Percentiles rank a stretch among this genome's conserved stretches.
Conservation (phyloP, 192 early-diverging fungal species). For the Mortierella claussenii region DNA sequence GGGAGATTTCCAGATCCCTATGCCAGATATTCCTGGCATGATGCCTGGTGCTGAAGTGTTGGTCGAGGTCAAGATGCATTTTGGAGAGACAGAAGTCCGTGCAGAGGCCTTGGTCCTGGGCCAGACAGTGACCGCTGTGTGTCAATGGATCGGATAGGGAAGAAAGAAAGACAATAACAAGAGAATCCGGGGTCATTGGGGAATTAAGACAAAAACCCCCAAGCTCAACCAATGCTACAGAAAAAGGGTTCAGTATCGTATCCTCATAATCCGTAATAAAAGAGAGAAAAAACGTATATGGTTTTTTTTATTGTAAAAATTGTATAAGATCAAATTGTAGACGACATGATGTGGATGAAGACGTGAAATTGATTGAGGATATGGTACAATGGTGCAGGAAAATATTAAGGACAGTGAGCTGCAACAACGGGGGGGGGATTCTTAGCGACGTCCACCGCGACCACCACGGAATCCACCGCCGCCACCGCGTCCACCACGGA, state of each 20-base stretch:
- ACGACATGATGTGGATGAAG: background rate
- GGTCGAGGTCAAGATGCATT: constrained; percentile 55
- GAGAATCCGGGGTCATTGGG: background rate
- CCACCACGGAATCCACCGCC: constrained; percentile 57
- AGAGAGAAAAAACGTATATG: constrained; percentile 8
- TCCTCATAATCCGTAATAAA: too few relatives aligned
- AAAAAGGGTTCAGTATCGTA: too few relatives aligned
- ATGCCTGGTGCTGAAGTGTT: constrained; percentile 46
- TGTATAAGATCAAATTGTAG: background rate
- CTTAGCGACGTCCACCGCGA: constrained; percentile 54
- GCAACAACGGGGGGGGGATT: too few relatives aligned
- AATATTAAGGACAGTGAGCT: too few relatives aligned
- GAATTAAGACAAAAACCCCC: too few relatives aligned
- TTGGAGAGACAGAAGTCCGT: constrained; percentile 50
- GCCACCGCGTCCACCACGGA: constrained; percentile 55
- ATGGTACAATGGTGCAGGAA: too few relatives aligned
- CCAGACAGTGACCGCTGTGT: constrained; percentile 57
- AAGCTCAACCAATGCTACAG: too few relatives aligned
- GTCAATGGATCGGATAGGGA: constrained; percentile 58
- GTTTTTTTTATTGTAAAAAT: background rate
- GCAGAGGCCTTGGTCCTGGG: constrained; percentile 48
- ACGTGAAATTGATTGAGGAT: background rate
- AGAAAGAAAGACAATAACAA: constrained; percentile 4
- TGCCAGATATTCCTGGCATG: constrained; percentile 50
- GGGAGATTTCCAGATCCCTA: constrained; percentile 51